These are phyloP conservation scores for Nannochloropsis salina DNA, from an alignment of 108 stramenopile species.

Conservation along the genomic window DNA sequence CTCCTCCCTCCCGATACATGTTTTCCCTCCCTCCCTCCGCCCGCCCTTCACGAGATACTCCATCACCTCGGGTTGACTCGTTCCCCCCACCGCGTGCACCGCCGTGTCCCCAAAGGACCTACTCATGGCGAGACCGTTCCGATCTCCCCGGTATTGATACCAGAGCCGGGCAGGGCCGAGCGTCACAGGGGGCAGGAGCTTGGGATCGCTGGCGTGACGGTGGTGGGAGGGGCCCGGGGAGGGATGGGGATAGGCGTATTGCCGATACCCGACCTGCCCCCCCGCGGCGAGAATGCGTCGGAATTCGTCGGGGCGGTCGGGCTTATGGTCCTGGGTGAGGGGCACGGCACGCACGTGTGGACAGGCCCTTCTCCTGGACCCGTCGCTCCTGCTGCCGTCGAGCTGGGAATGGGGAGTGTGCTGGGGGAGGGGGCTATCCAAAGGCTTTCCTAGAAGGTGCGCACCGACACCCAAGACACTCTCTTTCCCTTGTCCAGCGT, in stretches of 20 bases:
- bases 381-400: not conserved
- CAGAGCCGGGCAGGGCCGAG: conserved; percentile 51
- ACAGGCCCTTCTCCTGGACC: not conserved
- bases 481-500: not conserved
- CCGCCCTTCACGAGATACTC: conserved; percentile 39
- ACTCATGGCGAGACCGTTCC: conserved; percentile 54
- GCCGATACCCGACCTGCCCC: conserved; percentile 49
- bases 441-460: not conserved
- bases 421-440: not conserved
- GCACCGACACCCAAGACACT: not conserved
- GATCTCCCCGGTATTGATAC: conserved; percentile 50
- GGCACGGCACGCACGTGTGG: conserved; percentile 29
- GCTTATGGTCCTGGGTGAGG: conserved; percentile 53
- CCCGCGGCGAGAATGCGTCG: conserved; percentile 25
- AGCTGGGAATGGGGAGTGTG: not conserved
- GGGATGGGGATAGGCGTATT: conserved; percentile 20
- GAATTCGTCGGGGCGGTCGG: conserved; percentile 51
- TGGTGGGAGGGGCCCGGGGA: not conserved
- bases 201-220: not conserved
- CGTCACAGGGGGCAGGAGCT: not conserved
- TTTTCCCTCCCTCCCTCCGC: conserved; percentile 25
- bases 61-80: conserved; percentile 53
- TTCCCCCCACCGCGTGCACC: conserved; percentile 49
- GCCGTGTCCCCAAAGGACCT: conserved; percentile 53
- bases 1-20: conserved; percentile 42